Percentiles rank a stretch among this genome's conserved stretches.
These are phyloP conservation scores for Tanacetum coccineum DNA, from an alignment of 129 eudicot species.

Conservation along the genomic window DNA sequence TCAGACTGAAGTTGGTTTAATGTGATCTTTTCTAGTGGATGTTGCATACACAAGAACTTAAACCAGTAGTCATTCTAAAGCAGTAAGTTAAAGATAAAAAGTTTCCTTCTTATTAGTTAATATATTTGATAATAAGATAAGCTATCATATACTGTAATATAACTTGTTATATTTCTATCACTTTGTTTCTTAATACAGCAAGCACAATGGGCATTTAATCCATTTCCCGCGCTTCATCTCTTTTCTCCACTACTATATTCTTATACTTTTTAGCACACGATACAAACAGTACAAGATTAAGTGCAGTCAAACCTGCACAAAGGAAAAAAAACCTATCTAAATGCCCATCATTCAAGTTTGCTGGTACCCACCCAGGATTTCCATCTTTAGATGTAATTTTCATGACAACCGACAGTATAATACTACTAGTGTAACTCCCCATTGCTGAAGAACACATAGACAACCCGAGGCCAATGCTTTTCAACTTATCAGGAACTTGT, in stretches of 20 bases:
- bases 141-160: slow-evolving; percentile 13
- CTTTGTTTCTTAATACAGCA: slow-evolving; percentile 28
- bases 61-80: not conserved
- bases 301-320: slow-evolving; percentile 55
- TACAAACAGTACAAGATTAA: slow-evolving; percentile 47
- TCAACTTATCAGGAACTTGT: slow-evolving; percentile 62
- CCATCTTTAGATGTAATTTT: slow-evolving; percentile 54
- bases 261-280: slow-evolving; percentile 59
- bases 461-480: slow-evolving; percentile 61
- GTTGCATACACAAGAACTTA: not conserved
- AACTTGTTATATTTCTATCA: slow-evolving; percentile 24
- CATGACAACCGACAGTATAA: slow-evolving; percentile 49
- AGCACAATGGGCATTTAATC: slow-evolving; percentile 18
- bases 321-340: slow-evolving; percentile 58
- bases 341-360: slow-evolving; percentile 58
- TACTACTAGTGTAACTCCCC: slow-evolving; percentile 51
- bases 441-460: slow-evolving; percentile 64
- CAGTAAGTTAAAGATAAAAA: not conserved
- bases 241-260: slow-evolving; percentile 50
- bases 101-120: not conserved
- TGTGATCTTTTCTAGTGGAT: not conserved
- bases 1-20: not conserved
- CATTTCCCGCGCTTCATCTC: slow-evolving; percentile 40
- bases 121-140: slow-evolving; percentile 16
- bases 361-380: slow-evolving; percentile 60